These are phyloP conservation scores for Stagonosporopsis cucurbitacearum DNA, from an alignment of 2,329 filamentous ascomycete species.

Conservation along the genomic window DNA sequence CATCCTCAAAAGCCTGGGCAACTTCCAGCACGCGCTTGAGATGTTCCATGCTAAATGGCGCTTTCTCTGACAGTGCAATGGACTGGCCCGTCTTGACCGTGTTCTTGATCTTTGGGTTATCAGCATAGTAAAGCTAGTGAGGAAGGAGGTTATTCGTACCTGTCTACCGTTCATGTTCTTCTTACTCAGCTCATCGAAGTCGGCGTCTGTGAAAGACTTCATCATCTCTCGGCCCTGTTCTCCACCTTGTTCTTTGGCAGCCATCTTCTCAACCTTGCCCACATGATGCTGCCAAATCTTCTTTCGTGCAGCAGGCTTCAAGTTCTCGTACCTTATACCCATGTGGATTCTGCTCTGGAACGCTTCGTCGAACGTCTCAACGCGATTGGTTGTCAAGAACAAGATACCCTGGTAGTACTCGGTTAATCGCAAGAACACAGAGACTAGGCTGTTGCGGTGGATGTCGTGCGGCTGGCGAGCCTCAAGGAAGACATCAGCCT, in stretches of 20 bases:
- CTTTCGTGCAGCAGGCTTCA: conserved; percentile 74
- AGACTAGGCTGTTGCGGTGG: conserved; percentile 83
- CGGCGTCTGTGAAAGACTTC: conserved; percentile 67
- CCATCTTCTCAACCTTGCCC: conserved; percentile 66
- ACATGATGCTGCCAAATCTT: conserved; percentile 87
- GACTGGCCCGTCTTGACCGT: conserved; percentile 83
- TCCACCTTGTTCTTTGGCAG: conserved; percentile 54
- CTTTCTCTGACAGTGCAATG: conserved; percentile 76
- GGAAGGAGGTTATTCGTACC: conserved; percentile 49
- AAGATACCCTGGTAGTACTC: conserved; percentile 94
- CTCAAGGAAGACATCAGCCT: conserved; percentile 70
- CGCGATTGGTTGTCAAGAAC: conserved; percentile 87
- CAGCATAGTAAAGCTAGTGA: conserved; percentile 8
- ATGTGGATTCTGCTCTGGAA: conserved; percentile 90
- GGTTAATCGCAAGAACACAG: conserved; percentile 82
- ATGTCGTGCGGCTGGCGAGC: conserved; percentile 83
- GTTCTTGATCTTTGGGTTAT: conserved; percentile 79
- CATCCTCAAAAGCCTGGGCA: conserved; percentile 79
- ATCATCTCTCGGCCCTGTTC: conserved; percentile 51
- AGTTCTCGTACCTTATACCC: conserved; percentile 78
- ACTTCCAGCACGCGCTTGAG: conserved; percentile 85
- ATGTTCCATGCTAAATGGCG: conserved; percentile 76
- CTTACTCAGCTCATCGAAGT: conserved; percentile 70
- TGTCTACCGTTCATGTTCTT: conserved; percentile 73
- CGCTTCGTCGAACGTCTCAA: conserved; percentile 87